These are phyloP conservation scores for Xylariaceae sp. DNA, from an alignment of 2,329 filamentous ascomycete species.

Conservation along the genomic window DNA sequence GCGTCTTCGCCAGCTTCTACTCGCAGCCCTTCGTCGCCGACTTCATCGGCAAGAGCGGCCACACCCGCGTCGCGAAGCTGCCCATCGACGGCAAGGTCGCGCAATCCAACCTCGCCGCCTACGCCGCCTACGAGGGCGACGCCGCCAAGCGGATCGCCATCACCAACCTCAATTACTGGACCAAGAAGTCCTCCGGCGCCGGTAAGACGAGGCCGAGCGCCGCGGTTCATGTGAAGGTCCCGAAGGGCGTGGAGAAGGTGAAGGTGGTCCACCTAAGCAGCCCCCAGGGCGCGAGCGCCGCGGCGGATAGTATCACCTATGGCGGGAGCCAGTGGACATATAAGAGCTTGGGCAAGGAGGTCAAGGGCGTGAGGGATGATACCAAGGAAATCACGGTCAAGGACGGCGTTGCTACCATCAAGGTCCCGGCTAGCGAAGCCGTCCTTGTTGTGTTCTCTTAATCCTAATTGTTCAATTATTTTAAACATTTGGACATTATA, in stretches of 20 bases:
- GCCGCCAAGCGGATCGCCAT: constrained; percentile 35
- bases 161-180: constrained; percentile 43
- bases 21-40: constrained; percentile 42
- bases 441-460: constrained; percentile 30
- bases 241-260: constrained; percentile 22
- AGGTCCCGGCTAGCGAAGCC: constrained; percentile 36
- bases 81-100: constrained; percentile 11
- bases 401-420: constrained; percentile 31
- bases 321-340: constrained; percentile 44
- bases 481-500: not conserved
- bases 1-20: constrained; percentile 42
- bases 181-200: constrained; percentile 33
- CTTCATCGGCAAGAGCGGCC: constrained; percentile 39
- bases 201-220: constrained; percentile 24
- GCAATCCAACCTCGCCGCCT: constrained; percentile 34
- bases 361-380: constrained; percentile 37
- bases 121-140: constrained; percentile 36
- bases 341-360: constrained; percentile 38
- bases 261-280: constrained; percentile 38
- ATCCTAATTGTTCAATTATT: too few relatives aligned
- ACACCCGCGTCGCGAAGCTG: constrained; percentile 32
- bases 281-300: constrained; percentile 39
- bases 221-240: constrained; percentile 29
- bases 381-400: constrained; percentile 32
- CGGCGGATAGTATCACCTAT: constrained; percentile 40